phyloP scores from a whole-genome alignment of 2,329 filamentous ascomycete genomes.

The Graphilbum ipis-grandicollis region DNA sequence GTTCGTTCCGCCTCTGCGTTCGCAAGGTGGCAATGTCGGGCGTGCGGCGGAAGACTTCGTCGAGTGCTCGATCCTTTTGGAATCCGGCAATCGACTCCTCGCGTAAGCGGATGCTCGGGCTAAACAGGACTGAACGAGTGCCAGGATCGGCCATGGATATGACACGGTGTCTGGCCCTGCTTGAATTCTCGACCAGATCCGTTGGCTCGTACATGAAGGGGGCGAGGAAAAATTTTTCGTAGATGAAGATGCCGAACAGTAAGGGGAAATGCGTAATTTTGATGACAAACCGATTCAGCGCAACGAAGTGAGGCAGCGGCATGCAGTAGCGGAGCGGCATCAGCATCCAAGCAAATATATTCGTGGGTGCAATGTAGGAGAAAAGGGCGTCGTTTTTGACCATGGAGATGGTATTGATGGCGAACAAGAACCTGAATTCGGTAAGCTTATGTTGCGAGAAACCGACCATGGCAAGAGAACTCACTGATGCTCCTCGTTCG shows the following conservation, averaged over 20 bases:
- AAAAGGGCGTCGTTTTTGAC: conserved; percentile 96
- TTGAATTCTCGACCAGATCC: conserved; percentile 63
- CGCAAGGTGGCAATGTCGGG: conserved; percentile 47
- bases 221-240: conserved; percentile 67
- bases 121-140: conserved; percentile 48
- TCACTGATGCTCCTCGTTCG: conserved; percentile 71
- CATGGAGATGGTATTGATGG: conserved; percentile 94
- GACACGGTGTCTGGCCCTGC: conserved; percentile 28
- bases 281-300: conserved; percentile 77
- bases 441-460: too few species aligned
- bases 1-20: conserved; percentile 43
- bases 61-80: conserved; percentile 75
- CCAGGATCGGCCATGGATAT: conserved; percentile 41
- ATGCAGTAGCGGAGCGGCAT: conserved; percentile 69
- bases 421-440: conserved; percentile 57
- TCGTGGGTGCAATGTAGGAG: conserved; percentile 81
- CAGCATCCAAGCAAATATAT: conserved; percentile 78
- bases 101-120: conserved; percentile 51
- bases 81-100: conserved; percentile 80
- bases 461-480: too few species aligned
- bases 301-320: conserved; percentile 66
- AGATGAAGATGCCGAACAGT: conserved; percentile 69
- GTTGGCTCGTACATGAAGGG: conserved; percentile 64
- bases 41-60: conserved; percentile 71
- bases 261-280: conserved; percentile 82